phyloP scores from a whole-genome alignment of 148 eudicot genomes.

The Selenicereus undatus region DNA sequence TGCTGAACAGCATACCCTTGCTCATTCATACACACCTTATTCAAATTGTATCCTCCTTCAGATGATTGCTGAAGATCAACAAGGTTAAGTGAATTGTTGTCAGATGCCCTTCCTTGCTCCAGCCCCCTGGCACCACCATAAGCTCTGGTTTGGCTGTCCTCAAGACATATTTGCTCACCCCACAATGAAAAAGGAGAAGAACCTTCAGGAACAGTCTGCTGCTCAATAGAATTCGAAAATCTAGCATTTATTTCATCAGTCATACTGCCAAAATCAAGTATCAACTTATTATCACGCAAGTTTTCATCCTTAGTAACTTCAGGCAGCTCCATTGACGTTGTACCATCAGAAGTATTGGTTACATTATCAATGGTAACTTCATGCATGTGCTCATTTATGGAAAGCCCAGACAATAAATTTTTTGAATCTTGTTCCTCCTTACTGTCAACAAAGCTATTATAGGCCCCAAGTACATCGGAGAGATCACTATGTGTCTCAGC shows the following conservation, averaged over 20 bases:
- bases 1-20: slow-evolving; percentile 27
- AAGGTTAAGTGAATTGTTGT: slow-evolving; percentile 38
- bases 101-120: slow-evolving; percentile 33
- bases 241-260: slow-evolving; percentile 36
- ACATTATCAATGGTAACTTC: slow-evolving; percentile 30
- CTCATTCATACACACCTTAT: slow-evolving; percentile 28
- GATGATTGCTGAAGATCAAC: slow-evolving; percentile 34
- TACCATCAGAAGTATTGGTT: slow-evolving; percentile 30
- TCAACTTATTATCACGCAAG: slow-evolving; percentile 36
- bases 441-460: slow-evolving; percentile 33
- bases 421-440: slow-evolving; percentile 38
- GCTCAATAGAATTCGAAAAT: slow-evolving; percentile 37
- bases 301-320: slow-evolving; percentile 37
- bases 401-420: slow-evolving; percentile 33
- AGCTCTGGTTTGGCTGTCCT: slow-evolving; percentile 31
- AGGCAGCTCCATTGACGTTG: slow-evolving; percentile 37
- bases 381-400: slow-evolving; percentile 36
- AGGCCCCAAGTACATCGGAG: slow-evolving; percentile 33
- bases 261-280: slow-evolving; percentile 49
- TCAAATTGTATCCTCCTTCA: slow-evolving; percentile 30
- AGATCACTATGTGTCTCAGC: slow-evolving; percentile 32
- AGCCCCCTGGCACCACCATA: slow-evolving; percentile 31
- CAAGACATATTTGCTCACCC: slow-evolving; percentile 51
- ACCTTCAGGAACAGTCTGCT: slow-evolving; percentile 28
- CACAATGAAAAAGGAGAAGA: slow-evolving; percentile 43